Base-by-base conservation (phyloP, 257 asterid species). In the Perilla frutescens region DNA sequence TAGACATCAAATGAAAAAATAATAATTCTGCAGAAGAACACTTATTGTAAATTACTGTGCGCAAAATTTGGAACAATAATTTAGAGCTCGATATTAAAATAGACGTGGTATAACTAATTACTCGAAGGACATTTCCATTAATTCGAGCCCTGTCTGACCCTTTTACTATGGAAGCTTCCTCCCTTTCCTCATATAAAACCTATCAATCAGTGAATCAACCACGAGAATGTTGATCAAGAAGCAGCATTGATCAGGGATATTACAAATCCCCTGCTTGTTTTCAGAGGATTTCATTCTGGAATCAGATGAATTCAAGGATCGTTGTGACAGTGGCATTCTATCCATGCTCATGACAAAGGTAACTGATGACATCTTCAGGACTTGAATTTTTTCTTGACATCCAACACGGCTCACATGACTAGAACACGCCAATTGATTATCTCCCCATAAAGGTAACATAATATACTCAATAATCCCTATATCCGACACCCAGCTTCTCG, bases 1-100 rank as follows among this genome's bases (percentile, higher is more conserved):
- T 63, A 60, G 56, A 60, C 36, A 60, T 76, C 47, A 68, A 48
- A 41, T 57, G 14, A 68, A 67, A 49, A 7, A 48, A 49, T 15
- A 61, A 45, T n/a, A 48, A 31, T 31, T 60, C 5, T 66, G 66
- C 51, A 54, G 13, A 39, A 47, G 62, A 20, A 31, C 37, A 50
- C 45, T 45, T 78, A 72, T 14, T 2, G 47, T 56, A 68, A 32
- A 44, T 13, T 9, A 39, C 37, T 37, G 45, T 13, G 51, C 49
- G 36, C 60, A 47, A 78, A 67, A 59, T n/a, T 47, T 39, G 60
- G 49, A 34, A 62, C 31, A 62, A 56, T 14, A 12, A 48, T 66
- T 32, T 43, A 40, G 5, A 32, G 53, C 60, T n/a, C 13, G 37
- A 2, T 48, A n/a, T 32, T 6, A 58, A 32, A 36, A 36, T 49